Percentiles rank a stretch among this genome's conserved stretches.
These are phyloP conservation scores for Ophiostoma sp. DNA, from an alignment of 2,329 filamentous ascomycete genomes.

Conservation along the genomic window DNA sequence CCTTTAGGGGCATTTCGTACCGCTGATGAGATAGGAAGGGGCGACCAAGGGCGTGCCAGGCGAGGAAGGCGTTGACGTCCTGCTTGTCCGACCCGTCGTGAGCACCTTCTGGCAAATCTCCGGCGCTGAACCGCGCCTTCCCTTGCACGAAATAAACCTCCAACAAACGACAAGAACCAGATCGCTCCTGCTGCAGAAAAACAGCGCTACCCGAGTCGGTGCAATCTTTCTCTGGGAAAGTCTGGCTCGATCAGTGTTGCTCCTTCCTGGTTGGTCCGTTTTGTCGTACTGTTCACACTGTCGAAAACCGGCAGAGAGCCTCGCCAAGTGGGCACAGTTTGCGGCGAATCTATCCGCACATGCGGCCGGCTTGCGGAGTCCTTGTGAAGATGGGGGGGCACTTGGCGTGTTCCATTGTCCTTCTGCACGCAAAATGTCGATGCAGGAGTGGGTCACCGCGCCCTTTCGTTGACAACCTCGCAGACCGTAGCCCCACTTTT, in stretches of 20 bases:
- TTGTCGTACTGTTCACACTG: slow-evolving; percentile 4
- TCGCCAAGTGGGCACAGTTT: slow-evolving; percentile 15
- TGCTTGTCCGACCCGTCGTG: background rate
- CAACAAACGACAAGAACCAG: background rate
- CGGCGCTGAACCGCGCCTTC: slow-evolving; percentile 3
- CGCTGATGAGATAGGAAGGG: background rate
- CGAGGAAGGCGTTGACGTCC: background rate
- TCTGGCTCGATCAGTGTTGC: background rate
- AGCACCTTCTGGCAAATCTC: background rate
- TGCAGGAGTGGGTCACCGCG: slow-evolving; percentile 24
- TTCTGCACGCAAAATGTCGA: background rate
- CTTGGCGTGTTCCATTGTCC: slow-evolving; percentile 14
- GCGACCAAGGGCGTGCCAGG: background rate
- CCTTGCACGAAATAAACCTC: background rate
- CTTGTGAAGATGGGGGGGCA: background rate
- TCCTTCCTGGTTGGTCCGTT: slow-evolving; percentile 9
- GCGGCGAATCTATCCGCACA: slow-evolving; percentile 15
- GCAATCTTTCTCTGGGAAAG: background rate
- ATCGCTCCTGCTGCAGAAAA: slow-evolving; percentile 5
- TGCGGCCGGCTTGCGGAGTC: slow-evolving; percentile 5
- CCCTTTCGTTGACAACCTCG: slow-evolving; percentile 29
- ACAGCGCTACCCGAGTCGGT: slow-evolving; percentile 1
- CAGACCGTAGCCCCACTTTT: slow-evolving; percentile 20
- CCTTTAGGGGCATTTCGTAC: background rate
- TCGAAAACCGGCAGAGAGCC: slow-evolving; percentile 3